A percentile compares a stretch with the other conserved stretches of the same genome.
Evolutionary conservation across 2,329 filamentous ascomycete genomes (phyloP).

Genomic region (Parastagonospora nodorum): DNA sequence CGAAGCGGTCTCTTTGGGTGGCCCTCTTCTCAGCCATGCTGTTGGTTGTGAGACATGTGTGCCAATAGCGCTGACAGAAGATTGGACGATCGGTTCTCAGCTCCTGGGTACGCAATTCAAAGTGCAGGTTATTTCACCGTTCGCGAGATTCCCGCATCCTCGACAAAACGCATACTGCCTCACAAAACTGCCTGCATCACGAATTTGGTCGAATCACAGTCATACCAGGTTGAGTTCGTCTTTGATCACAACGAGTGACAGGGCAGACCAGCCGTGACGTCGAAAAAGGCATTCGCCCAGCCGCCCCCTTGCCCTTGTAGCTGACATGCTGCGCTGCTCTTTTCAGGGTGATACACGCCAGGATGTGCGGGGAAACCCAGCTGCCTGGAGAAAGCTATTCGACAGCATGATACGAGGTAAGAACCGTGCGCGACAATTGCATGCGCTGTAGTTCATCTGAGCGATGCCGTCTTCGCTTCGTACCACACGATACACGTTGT

Average conservation of each 20-base stretch:
- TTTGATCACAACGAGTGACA: slow-evolving; percentile 6
- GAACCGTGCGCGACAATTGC: slow-evolving; percentile 8
- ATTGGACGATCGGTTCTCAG: slow-evolving; percentile 22
- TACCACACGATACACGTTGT: slow-evolving; percentile 15
- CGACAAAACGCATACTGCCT: no score
- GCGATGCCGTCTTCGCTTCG: slow-evolving; percentile 15
- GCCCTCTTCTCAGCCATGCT: slow-evolving; percentile 30
- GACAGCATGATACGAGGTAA: slow-evolving; percentile 10
- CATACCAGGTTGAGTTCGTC: background rate
- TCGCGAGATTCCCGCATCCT: no score
- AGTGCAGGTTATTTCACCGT: no score
- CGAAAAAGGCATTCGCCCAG: slow-evolving; percentile 19
- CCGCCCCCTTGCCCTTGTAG: slow-evolving; percentile 11
- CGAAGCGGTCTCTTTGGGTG: slow-evolving; percentile 13
- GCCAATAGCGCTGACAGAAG: slow-evolving; percentile 26
- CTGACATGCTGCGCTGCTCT: slow-evolving; percentile 15
- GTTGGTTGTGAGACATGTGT: slow-evolving; percentile 27
- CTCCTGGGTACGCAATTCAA: slow-evolving; percentile 9
- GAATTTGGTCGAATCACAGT: slow-evolving; percentile 4
- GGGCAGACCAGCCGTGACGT: slow-evolving; percentile 5
- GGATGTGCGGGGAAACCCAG: slow-evolving; percentile 23
- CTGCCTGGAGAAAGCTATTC: slow-evolving; percentile 14
- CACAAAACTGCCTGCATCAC: no score
- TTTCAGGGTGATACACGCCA: slow-evolving; percentile 21
- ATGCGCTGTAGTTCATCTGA: slow-evolving; percentile 4